Evolutionary conservation across 2,329 filamentous ascomycete species (phyloP), one percentile per base, ranked within the genome.

Genomic region (Colletotrichum sansevieriae): DNA sequence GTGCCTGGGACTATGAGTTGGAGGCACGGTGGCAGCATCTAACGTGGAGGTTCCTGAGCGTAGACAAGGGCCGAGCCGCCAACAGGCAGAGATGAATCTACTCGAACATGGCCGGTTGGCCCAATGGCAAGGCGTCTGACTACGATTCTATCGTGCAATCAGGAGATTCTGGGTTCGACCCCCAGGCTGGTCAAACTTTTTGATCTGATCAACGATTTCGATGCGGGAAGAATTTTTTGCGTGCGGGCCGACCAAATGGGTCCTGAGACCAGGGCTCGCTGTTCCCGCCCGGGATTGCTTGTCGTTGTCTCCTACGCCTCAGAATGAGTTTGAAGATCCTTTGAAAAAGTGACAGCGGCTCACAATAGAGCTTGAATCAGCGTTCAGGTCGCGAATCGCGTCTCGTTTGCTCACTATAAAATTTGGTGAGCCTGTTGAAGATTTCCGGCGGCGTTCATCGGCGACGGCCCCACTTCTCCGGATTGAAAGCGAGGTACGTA

Each of bases 91-190:
- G 37, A 57, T 51, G 62, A 56, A 69, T 51, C 3, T 2, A 39
- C 18, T 5, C n/a, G n/a, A 52, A 4, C 8, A 61, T 41, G 66
- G 66, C 66, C 66, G 66, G 66, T 69, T 80, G 76, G 76, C 76
- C 77, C 76, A 78, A 78, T 80, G 78, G 74, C 78, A 81, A 80
- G 78, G 78, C 79, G 79, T 80, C 78, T 81, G 78, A 81, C 79
- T 80, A 80, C 78, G 78, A 80, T 44, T 15, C 7, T 0, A 13
- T 29, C 12, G 25, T 12, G 49, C 2, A 39, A 69, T 69, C 66
- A 69, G 66, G 66, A 69, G 62, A 69, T 69, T 69, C 66, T 69
- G 66, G 66, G 66, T 69, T 69, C 66, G 66, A 69, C 66, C 66
- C 66, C 66, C 66, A 69, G 66, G 66, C 62, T 69, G 66, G 66